Percentiles rank a stretch among this genome's conserved stretches.
Evolutionary conservation across 139 green algal genomes (phyloP).

Genomic region (Volvox reticuliferus): DNA sequence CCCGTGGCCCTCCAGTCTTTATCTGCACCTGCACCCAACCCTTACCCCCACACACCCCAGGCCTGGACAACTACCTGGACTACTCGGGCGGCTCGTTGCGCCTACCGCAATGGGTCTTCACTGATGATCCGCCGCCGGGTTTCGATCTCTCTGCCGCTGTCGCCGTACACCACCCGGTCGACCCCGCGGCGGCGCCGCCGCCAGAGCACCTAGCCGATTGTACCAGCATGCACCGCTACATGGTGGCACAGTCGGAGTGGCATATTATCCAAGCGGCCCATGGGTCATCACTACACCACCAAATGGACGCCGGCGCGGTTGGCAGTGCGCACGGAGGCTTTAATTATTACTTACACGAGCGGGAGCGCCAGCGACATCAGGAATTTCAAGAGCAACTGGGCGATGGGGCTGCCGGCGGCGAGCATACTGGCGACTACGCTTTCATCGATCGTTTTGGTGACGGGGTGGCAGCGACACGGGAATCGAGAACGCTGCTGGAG

Average conservation of each 20-base stretch:
- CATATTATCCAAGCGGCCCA: neutral
- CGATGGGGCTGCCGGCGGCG: neutral
- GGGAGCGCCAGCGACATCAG: neutral
- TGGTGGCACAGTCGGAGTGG: conserved; percentile 40
- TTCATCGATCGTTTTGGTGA: neutral
- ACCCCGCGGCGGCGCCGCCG: conserved; percentile 9
- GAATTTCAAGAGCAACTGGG: neutral
- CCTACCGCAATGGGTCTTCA: conserved; percentile 29
- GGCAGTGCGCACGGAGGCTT: neutral
- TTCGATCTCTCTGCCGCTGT: neutral
- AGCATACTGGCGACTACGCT: neutral
- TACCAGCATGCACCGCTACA: conserved; percentile 6
- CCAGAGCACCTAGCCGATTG: conserved; percentile 23
- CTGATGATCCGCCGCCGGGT: conserved; percentile 35
- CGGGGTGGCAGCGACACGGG: neutral
- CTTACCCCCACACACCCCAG: neutral
- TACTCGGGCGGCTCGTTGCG: neutral
- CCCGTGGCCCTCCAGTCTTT: too few species aligned
- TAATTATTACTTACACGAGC: conserved; percentile 36
- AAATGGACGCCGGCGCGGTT: neutral
- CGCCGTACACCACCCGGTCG: neutral
- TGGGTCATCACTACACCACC: neutral
- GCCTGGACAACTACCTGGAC: conserved; percentile 3
- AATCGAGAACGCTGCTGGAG: neutral
- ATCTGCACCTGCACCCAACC: neutral